Base-by-base conservation (phyloP, 1,284 basidiomycete genomes). In the Microbotryum silenes-acaulis region DNA sequence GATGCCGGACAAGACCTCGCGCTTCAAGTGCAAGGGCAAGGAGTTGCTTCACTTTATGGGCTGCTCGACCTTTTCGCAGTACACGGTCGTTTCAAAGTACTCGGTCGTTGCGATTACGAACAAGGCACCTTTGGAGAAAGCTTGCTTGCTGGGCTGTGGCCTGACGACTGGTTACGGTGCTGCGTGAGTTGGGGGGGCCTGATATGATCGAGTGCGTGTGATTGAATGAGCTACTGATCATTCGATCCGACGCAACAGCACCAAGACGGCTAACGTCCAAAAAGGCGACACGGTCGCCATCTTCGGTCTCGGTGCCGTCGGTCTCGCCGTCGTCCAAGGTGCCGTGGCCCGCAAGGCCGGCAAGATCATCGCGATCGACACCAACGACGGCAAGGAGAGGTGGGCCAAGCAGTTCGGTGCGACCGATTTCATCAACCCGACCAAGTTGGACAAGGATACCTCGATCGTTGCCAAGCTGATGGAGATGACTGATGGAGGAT, bases 31-130 rank as follows among this genome's bases (percentile, higher is more conserved):
- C 78, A 89, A 88, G 69, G 80, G 96, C 77, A 48, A 62, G 57
- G 81, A 86, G 57, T 81, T 99, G 68, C 81, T 85, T 75, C 93
- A 97, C 77, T 99, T 98, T 72, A 99, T 98, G 96, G 94, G 94
- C 53, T 91, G 88, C 25, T 97, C 93, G 51, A 96, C 94, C 6
- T 98, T 99, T 79, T 93, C 91, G 27, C 93, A 98, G 77, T 99
- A 98, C 81, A 98, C 96, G 14, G 96, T 98, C 60, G 92, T 98
- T 6, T 90, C 91, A 55, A 91, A 99, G 73, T 92, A 92, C 65
- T 97, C 93, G 42, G 89, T 99, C 25, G 94, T 98, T 49, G 85
- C 89, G 27, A 85, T 98, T 65, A 85, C 64, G 51, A 81, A 84
- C 65, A 80, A 84, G 70, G 96, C 94, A 1, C 89, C 91, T 12